Base-by-base conservation (phyloP, 768 basidiomycete species). In the Pleurotus salmoneostramineus region DNA sequence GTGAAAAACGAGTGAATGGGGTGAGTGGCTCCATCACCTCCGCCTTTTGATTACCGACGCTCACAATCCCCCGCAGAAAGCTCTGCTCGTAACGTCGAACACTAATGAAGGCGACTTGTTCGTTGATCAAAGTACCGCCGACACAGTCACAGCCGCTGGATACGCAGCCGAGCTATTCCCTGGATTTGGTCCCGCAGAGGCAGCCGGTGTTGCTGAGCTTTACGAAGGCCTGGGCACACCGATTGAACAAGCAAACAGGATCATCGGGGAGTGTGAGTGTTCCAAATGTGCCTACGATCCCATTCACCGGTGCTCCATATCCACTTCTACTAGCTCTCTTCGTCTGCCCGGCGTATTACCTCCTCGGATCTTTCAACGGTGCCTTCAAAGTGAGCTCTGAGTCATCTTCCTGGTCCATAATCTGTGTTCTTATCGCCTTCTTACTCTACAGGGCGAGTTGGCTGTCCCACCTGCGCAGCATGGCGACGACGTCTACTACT, bases 401-500 rank as follows among this genome's bases (percentile, higher is more conserved):
- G 32, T 7, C 36, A 8, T 17, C n/a, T n/a, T 40, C 37, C 10
- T 12, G 34, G 27, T 14, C 3, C 15, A 17, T 2, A 27, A 3
- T 27, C 3, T 27, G 21, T 27, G 2, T 27, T 27, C 21, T 27
- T 3, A 27, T 27, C 21, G 2, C 21, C 21, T 45, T 1, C 35
- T 44, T 50, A 6, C 43, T 8, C 6, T 50, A 6, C 34, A 79
- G 78, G 75, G 69, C 37, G 70, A 74, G 55, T 82, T 77, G 59
- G 74, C 78, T n/a, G 65, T 77, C 36, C 76, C 76, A 21, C 79
- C 78, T 5, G 73, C 66, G 14, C 47, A 46, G 2, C 80, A 82
- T 52, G 75, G 67, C 34, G 40, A 64, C 2, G 79, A 80, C 49
- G 37, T 71, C 2, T 32, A 52, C 1, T 80, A 76, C 60, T 80